These are phyloP conservation scores for Solanum chacoense DNA, from an alignment of 305 asterid species.

Conservation along the genomic window DNA sequence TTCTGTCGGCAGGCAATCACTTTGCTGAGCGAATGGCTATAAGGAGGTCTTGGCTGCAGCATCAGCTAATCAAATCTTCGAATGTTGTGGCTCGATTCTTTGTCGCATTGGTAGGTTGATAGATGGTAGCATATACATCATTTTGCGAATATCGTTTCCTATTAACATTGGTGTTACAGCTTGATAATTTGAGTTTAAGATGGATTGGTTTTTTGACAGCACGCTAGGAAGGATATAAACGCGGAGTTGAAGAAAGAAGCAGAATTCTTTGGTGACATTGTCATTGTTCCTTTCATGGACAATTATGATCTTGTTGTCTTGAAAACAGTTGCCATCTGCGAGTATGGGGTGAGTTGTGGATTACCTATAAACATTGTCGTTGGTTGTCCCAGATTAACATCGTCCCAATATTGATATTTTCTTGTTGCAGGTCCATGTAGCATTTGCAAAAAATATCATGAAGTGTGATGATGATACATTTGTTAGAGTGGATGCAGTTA, in stretches of 20 bases:
- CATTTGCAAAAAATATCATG: constrained; percentile 67
- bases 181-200: not conserved
- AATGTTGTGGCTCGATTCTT: constrained; percentile 68
- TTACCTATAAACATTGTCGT: not conserved
- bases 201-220: constrained; percentile 4
- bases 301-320: constrained; percentile 25
- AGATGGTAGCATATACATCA: not conserved
- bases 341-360: constrained; percentile 19
- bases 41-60: constrained; percentile 82
- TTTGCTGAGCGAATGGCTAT: constrained; percentile 80
- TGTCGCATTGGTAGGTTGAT: constrained; percentile 61
- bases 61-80: constrained; percentile 50
- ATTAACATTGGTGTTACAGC: not conserved
- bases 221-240: constrained; percentile 21
- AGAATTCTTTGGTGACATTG: constrained; percentile 22
- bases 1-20: constrained; percentile 82
- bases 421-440: constrained; percentile 39
- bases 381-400: not conserved
- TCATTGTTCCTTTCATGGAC: constrained; percentile 28
- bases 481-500: constrained; percentile 64
- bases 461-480: constrained; percentile 86
- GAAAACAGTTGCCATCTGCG: constrained; percentile 25
- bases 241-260: constrained; percentile 22
- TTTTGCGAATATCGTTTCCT: not conserved
- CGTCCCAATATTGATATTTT: not conserved